Conservation (phyloP, 1,284 basidiomycete species). For the Hemileia vastatrix region DNA sequence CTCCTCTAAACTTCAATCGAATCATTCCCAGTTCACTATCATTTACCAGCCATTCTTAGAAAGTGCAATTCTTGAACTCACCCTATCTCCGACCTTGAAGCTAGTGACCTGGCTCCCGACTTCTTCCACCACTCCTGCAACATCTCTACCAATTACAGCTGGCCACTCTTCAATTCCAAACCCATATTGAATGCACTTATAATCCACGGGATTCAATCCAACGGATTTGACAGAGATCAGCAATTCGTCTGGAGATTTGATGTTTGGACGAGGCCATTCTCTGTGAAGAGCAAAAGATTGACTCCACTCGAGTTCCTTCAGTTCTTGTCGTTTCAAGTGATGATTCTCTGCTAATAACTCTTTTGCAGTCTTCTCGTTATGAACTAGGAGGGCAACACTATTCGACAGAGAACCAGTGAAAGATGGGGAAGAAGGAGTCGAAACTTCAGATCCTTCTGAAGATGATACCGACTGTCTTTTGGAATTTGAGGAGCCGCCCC, state of each 20-base stretch:
- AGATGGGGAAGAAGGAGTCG: neutral
- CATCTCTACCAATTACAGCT: constrained; percentile 44
- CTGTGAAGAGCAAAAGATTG: constrained; percentile 34
- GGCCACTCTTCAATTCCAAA: constrained; percentile 36
- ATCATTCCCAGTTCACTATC: no score
- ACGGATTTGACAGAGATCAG: constrained; percentile 30
- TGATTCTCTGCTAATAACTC: neutral
- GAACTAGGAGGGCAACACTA: neutral
- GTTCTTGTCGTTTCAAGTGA: neutral
- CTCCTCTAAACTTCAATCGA: no score
- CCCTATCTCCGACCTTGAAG: constrained; percentile 45
- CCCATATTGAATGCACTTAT: constrained; percentile 32
- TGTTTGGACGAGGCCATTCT: constrained; percentile 18
- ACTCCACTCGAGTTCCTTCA: constrained; percentile 26
- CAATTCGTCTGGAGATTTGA: constrained; percentile 23
- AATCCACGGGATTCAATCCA: constrained; percentile 37
- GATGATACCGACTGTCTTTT: no score
- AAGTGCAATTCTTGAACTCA: no score
- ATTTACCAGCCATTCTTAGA: no score
- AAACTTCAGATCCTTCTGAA: neutral
- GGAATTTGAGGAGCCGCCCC: no score
- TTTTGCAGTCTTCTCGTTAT: neutral
- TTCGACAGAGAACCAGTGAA: neutral
- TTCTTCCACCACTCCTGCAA: constrained; percentile 45
- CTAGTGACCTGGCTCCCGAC: constrained; percentile 41